Evolutionary conservation across 2,329 filamentous ascomycete genomes (phyloP), one percentile per base, ranked within the genome.

Genomic region (Colletotrichum caudatum): DNA sequence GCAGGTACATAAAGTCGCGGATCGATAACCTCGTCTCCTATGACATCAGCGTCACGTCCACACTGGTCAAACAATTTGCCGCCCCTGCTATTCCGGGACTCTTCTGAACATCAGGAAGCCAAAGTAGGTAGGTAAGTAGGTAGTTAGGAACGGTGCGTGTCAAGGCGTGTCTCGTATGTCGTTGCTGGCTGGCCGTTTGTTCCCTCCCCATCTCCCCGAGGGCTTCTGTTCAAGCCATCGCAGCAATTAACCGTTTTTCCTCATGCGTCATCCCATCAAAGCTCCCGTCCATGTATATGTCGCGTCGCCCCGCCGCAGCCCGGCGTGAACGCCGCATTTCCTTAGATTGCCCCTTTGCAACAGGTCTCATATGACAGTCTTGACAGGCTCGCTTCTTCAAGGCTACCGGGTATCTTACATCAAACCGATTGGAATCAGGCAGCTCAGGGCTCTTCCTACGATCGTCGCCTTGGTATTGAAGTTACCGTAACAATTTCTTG

Each of bases 111-210:
- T 53, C 35, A 67, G 35, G 64, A 62, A 58, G 33, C 18, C 50
- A 62, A 62, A 33, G 44, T 51, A 62, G 59, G 59, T 62, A 62
- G 26, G 59, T 61, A 61, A 41, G 60, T 51, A 58, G 51, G 41
- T 69, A 58, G 57, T 29, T 66, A 70, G 64, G 56, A 70, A 50
- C 56, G 63, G 44, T 71, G 54, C 54, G 61, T 50, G 50, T 50
- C 46, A 56, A 66, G 67, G 67, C 63, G 54, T 66, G 29, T 63
- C 64, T 71, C 68, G 59, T 59, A 51, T 71, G 59, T 71, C 69
- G 65, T 71, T 37, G n/a, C 48, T 65, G 54, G n/a, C 48, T 65
- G 54, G 62, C 44, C 57, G 18, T 64, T 29, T 26, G 54, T 39
- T 29, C 61, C 50, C 33, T 23, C 29, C 33, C 29, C 33, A 33